Conservation (phyloP, 495 filamentous ascomycete genomes). For the Penicillium flavigenum region DNA sequence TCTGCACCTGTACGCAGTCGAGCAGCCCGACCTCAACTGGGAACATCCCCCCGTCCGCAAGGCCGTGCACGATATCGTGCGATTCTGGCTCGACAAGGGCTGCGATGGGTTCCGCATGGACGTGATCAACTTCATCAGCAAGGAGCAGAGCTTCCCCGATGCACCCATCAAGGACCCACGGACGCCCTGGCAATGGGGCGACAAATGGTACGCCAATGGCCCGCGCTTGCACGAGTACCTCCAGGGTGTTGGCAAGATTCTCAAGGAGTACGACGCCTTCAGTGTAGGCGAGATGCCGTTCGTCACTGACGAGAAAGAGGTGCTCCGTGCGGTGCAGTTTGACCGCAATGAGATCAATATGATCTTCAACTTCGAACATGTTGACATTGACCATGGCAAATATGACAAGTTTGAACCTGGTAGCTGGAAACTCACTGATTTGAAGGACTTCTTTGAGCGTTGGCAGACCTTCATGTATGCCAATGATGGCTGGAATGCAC, state of each 20-base stretch:
- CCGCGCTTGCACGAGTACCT: constrained; percentile 66
- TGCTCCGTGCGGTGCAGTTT: constrained; percentile 57
- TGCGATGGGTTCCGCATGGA: constrained; percentile 72
- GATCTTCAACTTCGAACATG: constrained; percentile 72
- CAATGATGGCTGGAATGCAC: constrained; percentile 70
- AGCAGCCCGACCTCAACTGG: constrained; percentile 77
- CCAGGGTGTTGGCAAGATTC: constrained; percentile 60
- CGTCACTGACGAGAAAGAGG: constrained; percentile 55
- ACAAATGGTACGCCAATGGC: constrained; percentile 61
- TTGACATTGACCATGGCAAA: constrained; percentile 57
- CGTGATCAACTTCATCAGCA: constrained; percentile 65
- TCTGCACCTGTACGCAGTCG: constrained; percentile 62
- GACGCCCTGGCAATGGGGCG: constrained; percentile 53
- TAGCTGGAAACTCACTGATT: constrained; percentile 52
- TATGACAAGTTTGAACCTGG: constrained; percentile 52
- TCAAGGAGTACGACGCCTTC: constrained; percentile 66
- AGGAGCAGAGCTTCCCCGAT: constrained; percentile 59
- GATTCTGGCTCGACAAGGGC: constrained; percentile 70
- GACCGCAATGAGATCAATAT: constrained; percentile 66
- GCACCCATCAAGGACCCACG: constrained; percentile 55
- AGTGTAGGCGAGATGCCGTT: constrained; percentile 73
- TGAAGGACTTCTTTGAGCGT: constrained; percentile 59
- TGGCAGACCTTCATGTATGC: constrained; percentile 69
- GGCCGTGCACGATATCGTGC: constrained; percentile 66
- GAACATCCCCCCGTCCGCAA: constrained; percentile 59